Base-by-base conservation (phyloP, 176 grass and related monocot genomes). In the Musa schizocarpa region DNA sequence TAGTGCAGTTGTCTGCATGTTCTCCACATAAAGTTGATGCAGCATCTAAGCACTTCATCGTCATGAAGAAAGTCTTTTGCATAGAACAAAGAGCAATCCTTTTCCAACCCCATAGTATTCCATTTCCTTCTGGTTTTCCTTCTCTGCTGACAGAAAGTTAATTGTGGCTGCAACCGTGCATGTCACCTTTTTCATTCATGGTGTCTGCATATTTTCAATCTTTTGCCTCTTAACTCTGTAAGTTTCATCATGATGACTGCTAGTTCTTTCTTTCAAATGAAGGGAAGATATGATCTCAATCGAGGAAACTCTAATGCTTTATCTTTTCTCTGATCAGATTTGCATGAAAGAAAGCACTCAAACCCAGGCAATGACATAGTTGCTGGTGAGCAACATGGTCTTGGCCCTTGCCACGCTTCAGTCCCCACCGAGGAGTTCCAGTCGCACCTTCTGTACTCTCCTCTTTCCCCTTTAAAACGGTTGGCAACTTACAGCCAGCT, bases 331-430 rank as follows among this genome's bases (percentile, higher is more conserved):
- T 65, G 11, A 61, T 27, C 21, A 65, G 63, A 65, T 8, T 65
- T 65, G 63, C 63, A 65, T 65, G 48, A 71, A 56, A 19, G 8
- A n/a, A 61, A 75, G 14, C 73, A 75, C 53, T 59, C 54, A 43
- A 12, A 26, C 17, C 13, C 58, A 75, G 54, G 23, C 25, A 75
- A 61, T 75, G 73, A 61, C 61, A 16, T n/a, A 34, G 53, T 54
- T 75, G 23, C 54, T 20, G 73, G 49, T 61, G 26, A 56, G 54
- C 22, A 61, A 59, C 26, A 59, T 49, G 73, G 12, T 59, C 1
- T n/a, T 61, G 71, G n/a, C 13, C 27, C 71, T 43, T 43, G 4
- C 34, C 0, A 43, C 4, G 29, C 29, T 34, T 34, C 29, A 34
- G 29, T 34, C 29, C 29, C 29, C 29, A 43, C 34, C 50, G 43